A percentile compares a stretch with the other conserved stretches of the same genome.
phyloP scores from a whole-genome alignment of 768 basidiomycete genomes.

The Trametes elegans region DNA sequence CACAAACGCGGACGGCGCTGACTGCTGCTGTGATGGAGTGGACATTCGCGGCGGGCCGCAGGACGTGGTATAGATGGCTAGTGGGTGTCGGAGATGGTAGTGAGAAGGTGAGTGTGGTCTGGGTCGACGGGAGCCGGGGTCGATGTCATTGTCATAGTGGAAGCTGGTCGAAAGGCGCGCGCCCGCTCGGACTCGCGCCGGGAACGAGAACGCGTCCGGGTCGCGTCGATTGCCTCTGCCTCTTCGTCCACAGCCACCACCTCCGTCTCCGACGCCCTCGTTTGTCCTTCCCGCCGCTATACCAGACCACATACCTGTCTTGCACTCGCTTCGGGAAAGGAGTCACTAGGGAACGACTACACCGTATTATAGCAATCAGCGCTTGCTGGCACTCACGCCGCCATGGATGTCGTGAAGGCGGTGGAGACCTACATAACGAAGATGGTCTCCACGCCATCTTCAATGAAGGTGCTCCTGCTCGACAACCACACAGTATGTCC shows the following conservation, averaged over 20 bases:
- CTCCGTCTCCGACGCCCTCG: background rate
- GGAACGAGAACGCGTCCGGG: too few species aligned
- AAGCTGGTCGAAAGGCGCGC: slow-evolving; percentile 4
- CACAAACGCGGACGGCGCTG: slow-evolving; percentile 28
- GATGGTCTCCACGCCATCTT: slow-evolving; percentile 77
- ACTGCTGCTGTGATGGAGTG: background rate
- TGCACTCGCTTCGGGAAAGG: background rate
- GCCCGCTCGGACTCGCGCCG: background rate
- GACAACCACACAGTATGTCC: slow-evolving; percentile 86
- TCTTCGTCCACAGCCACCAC: slow-evolving; percentile 10
- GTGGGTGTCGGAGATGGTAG: background rate
- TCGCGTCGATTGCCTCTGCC: slow-evolving; percentile 8
- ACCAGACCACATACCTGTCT: background rate
- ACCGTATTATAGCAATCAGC: background rate
- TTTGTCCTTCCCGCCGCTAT: background rate
- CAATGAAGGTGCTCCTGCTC: slow-evolving; percentile 95
- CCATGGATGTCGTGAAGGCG: slow-evolving; percentile 95
- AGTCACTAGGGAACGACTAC: too few species aligned
- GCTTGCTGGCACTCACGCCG: background rate
- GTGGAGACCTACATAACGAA: slow-evolving; percentile 91
- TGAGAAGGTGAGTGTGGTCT: background rate
- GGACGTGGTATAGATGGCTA: background rate
- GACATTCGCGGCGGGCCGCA: background rate
- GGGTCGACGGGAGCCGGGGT: background rate
- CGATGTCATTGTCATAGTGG: slow-evolving; percentile 6